Conservation (phyloP, 2,329 filamentous ascomycete species). For the Fusarium sp. region DNA sequence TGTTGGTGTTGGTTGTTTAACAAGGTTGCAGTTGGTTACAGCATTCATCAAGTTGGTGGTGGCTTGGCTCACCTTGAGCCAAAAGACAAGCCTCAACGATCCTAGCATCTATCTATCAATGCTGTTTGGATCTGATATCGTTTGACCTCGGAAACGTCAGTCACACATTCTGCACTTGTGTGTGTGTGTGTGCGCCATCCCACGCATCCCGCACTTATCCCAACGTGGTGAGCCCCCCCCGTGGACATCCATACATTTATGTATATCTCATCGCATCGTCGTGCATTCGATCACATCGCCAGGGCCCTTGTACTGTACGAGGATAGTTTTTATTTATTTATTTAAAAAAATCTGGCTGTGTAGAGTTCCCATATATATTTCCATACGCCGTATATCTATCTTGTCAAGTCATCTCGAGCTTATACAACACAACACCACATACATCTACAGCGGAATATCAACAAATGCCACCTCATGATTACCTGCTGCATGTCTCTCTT, state of each 20-base stretch:
- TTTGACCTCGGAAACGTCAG: conserved; percentile 3
- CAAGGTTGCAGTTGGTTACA: not conserved
- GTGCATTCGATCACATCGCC: conserved; percentile 25
- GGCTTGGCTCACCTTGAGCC: too few relatives aligned
- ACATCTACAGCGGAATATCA: conserved; percentile 2
- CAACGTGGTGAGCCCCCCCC: conserved; percentile 24
- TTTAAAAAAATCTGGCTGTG: not conserved
- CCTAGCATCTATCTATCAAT: not conserved
- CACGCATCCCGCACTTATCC: conserved; percentile 29
- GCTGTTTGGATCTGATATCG: not conserved
- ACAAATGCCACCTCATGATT: conserved; percentile 21
- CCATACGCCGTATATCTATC: not conserved
- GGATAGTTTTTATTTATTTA: not conserved
- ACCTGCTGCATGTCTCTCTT: conserved; percentile 19
- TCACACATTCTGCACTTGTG: conserved; percentile 15
- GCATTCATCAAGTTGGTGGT: not conserved
- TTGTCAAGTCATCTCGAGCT: not conserved
- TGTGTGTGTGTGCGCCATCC: conserved; percentile 12
- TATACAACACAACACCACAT: not conserved
- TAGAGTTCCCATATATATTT: conserved; percentile 14
- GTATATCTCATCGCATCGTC: conserved; percentile 26
- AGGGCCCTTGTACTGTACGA: conserved; percentile 12
- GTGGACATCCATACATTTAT: conserved; percentile 14
- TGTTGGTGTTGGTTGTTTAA: not conserved
- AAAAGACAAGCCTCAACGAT: not conserved